These are phyloP conservation scores for Zanthoxylum bungeanum DNA, from an alignment of 345 rosid genomes.

Conservation along the genomic window DNA sequence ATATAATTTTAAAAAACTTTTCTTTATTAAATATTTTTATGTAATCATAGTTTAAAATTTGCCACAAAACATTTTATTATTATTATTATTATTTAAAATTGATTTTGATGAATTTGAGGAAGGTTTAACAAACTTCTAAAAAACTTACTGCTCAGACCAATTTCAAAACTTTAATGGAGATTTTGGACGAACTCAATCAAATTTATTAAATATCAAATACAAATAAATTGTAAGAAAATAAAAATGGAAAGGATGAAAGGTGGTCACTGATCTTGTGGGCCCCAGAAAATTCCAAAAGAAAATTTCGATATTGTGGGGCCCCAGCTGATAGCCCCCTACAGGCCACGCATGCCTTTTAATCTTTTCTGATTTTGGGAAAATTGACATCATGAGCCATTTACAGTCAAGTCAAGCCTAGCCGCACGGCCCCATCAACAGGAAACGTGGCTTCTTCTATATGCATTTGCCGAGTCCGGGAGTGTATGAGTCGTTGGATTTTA, in stretches of 20 bases:
- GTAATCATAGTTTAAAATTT: too few relatives aligned
- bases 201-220: too few relatives aligned
- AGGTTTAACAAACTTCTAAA: not conserved
- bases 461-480: too few relatives aligned
- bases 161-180: not conserved
- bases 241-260: too few relatives aligned
- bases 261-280: slow-evolving; percentile 10
- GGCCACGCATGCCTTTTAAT: slow-evolving; percentile 12
- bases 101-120: not conserved
- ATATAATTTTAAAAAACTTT: too few relatives aligned
- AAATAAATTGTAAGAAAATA: not conserved
- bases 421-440: slow-evolving; percentile 8
- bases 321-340: not conserved
- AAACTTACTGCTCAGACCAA: not conserved
- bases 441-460: slow-evolving; percentile 28
- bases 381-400: slow-evolving; percentile 19
- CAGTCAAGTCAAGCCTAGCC: slow-evolving; percentile 21
- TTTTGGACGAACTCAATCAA: not conserved
- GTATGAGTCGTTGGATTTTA: too few relatives aligned
- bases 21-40: too few relatives aligned
- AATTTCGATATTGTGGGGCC: slow-evolving; percentile 19
- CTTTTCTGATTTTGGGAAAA: slow-evolving; percentile 10
- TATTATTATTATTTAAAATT: too few relatives aligned
- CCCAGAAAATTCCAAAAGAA: not conserved
- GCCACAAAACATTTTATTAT: too few relatives aligned